Base-by-base conservation (phyloP, 768 basidiomycete genomes). In the Filobasidium wieringae region DNA sequence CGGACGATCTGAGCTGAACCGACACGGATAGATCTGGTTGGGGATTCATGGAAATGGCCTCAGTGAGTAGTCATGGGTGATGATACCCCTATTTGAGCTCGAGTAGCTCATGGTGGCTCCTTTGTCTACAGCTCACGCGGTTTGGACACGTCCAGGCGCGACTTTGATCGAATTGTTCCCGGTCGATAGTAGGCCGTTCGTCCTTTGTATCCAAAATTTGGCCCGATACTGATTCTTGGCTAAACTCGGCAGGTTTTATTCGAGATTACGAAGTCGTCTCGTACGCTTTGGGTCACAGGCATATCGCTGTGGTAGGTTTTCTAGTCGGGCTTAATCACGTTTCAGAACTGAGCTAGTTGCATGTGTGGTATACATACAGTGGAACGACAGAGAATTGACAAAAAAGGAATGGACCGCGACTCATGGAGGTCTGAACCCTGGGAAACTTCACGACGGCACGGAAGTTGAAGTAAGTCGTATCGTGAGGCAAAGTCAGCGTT, bases 31-130 rank as follows among this genome's bases (percentile, higher is more conserved):
- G 50, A 53, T 68, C 26, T 19, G 64, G 32, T 57, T 68, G 34
- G 68, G 68, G 15, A 56, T 68, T 11, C 68, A 68, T 52, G 64
- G 66, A 4, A 62, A 64, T 47, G 66, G 62, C 11, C 24, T 65
- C 41, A 62, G 58, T 59, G 24, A 19, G 58, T 59, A 19, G n/a
- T 7, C 11, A n/a, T n/a, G n/a, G n/a, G n/a, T n/a, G n/a, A n/a
- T n/a, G n/a, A n/a, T n/a, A n/a, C 27, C 15, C 15, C 6, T 24
- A 2, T 7, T 22, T 8, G 19, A 17, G 7, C 19, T 6, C 15
- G 26, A 6, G 31, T 15, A 14, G 22, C 4, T 17, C 29, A 26
- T 2, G n/a, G 14, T 19, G 27, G 15, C 27, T 27, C 12, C 43
- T 4, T 17, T 17, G 12, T 15, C 9, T 29, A 2, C 36, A 59